Evolutionary conservation across 2,329 filamentous ascomycete species (phyloP).

Genomic region (Cadophora sp.): DNA sequence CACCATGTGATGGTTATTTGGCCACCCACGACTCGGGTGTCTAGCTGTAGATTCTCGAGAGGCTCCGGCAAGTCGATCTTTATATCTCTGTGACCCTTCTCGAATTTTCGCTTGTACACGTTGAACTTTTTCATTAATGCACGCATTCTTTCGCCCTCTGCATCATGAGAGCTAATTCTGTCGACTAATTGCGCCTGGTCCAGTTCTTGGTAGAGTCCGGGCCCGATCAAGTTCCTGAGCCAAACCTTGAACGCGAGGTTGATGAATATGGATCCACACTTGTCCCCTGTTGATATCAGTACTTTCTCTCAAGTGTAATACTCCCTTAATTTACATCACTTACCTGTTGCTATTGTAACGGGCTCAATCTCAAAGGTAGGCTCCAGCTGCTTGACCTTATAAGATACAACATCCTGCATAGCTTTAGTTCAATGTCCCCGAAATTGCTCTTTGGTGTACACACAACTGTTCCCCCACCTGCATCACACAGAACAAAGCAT

Average conservation of each 20-base stretch:
- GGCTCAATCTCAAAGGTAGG: slow-evolving; percentile 19
- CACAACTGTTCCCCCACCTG: slow-evolving; percentile 44
- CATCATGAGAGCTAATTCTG: slow-evolving; percentile 25
- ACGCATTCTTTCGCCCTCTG: slow-evolving; percentile 23
- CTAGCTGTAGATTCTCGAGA: slow-evolving; percentile 1
- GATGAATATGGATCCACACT: slow-evolving; percentile 26
- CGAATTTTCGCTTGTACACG: slow-evolving; percentile 16
- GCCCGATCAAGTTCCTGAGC: slow-evolving; percentile 16
- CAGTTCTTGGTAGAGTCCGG: slow-evolving; percentile 6
- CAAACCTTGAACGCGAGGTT: slow-evolving; percentile 26
- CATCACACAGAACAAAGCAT: slow-evolving; percentile 45
- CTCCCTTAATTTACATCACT: not conserved
- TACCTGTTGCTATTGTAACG: slow-evolving; percentile 1
- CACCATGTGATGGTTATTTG: slow-evolving; percentile 22
- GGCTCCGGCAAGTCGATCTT: slow-evolving; percentile 17
- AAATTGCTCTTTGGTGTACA: not conserved
- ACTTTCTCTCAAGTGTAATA: not conserved
- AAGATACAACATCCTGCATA: slow-evolving; percentile 24
- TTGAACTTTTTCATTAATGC: slow-evolving; percentile 18
- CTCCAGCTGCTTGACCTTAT: slow-evolving; percentile 22
- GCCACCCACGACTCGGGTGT: slow-evolving; percentile 6
- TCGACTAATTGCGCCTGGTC: slow-evolving; percentile 5
- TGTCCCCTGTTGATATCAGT: slow-evolving; percentile 7
- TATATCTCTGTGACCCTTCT: not conserved
- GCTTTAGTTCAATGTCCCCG: not conserved